Evolutionary conservation across 106 monocot species (phyloP).

Genomic region (Phalaenopsis equestris): DNA sequence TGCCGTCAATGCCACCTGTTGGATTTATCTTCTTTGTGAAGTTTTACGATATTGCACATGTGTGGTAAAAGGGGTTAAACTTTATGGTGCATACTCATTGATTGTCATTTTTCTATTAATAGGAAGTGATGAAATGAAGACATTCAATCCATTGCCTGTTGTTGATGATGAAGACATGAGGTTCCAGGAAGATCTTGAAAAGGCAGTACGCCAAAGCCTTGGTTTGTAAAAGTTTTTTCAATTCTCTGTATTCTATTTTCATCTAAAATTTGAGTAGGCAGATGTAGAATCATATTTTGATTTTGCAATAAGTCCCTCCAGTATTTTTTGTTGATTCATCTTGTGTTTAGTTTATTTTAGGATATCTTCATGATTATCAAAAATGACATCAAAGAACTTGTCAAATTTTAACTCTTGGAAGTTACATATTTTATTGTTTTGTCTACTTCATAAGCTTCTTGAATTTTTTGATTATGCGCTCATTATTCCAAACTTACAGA

Average conservation of each 20-base stretch:
- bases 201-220: slow-evolving; percentile 56
- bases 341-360: not conserved
- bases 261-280: not conserved
- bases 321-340: not conserved
- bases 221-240: slow-evolving; percentile 28
- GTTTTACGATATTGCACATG: not conserved
- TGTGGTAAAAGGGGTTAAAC: not conserved
- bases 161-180: slow-evolving; percentile 52
- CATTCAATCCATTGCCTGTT: slow-evolving; percentile 13
- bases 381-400: not conserved
- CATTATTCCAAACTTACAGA: not conserved
- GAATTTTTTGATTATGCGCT: not conserved
- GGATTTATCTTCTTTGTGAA: not conserved
- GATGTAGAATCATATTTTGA: not conserved
- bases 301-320: not conserved
- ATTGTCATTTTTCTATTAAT: not conserved
- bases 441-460: not conserved
- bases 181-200: slow-evolving; percentile 48
- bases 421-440: not conserved
- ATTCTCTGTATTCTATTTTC: not conserved
- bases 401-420: not conserved
- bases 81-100: slow-evolving; percentile 2
- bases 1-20: not conserved
- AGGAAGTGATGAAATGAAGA: slow-evolving; percentile 29
- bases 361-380: not conserved